Evolutionary conservation across 179 eudicot species (phyloP), one percentile per base, ranked within the genome.

Genomic region (Silene coronaria): DNA sequence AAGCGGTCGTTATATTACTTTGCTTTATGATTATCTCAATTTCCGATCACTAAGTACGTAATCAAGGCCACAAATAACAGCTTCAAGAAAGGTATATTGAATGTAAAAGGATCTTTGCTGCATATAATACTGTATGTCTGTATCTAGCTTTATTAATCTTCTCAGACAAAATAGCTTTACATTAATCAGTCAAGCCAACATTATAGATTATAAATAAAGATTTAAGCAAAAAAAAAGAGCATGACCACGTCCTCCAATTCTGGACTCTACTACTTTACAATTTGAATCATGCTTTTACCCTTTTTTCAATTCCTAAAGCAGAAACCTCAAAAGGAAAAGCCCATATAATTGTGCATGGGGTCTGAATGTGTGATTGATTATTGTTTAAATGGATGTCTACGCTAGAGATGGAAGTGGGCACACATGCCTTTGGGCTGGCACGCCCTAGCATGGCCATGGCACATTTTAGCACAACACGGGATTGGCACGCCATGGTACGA

Each of bases 191-290:
- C 53, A 42, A 68, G 70, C 51, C 71, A 38, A 38, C 14, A 36
- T 7, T 62, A 62, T 10, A 62, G 5, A 36, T 7, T 62, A 62
- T 10, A 62, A 62, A 62, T 11, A 62, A 27, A 62, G 34, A 9
- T 21, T 6, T 48, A 48, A 48, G 57, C 6, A 4, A 30, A 34
- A 32, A 65, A 6, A 65, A 36, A 67, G 36, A 36, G 27, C 71
- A 67, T 17, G 51, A 27, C 19, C 71, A 67, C 71, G 42, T 67
- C 67, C 8, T 64, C n/a, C 68, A 64, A 21, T 67, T 67, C 71
- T 67, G 21, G 71, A 67, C 71, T 67, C 71, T 67, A 38, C 53
- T 36, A 67, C 71, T 67, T 68, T 42, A 68, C 72, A 68, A 51
- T 38, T 68, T 38, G 17, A 68, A 36, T 68, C 72, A 16, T 68